Conservation (phyloP, 208 protist species). For the Acanthamoeba culbertsoni region DNA sequence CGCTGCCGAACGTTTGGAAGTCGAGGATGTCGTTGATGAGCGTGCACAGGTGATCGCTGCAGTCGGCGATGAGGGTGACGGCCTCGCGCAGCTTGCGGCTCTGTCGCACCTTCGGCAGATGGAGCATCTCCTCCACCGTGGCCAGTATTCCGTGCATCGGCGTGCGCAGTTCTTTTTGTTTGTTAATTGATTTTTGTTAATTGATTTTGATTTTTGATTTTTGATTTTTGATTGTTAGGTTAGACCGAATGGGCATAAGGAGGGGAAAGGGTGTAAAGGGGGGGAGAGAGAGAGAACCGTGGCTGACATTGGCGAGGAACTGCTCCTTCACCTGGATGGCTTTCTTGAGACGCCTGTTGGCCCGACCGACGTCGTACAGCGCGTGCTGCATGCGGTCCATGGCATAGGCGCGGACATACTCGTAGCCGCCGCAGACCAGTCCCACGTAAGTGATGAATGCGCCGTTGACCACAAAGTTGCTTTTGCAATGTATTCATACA, state of each 20-base stretch:
- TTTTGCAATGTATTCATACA: not conserved
- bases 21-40: slow-evolving; percentile 56
- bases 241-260: not conserved
- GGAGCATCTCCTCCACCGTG: not conserved
- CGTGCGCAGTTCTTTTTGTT: slow-evolving; percentile 3
- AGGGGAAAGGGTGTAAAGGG: not conserved
- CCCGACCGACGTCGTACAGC: not conserved
- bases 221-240: not conserved
- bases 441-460: not conserved
- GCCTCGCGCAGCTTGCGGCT: not conserved
- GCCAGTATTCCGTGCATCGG: slow-evolving; percentile 54
- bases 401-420: not conserved
- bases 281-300: not conserved
- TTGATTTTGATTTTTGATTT: too few relatives aligned
- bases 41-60: slow-evolving; percentile 27
- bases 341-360: slow-evolving; percentile 2
- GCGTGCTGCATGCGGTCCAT: not conserved
- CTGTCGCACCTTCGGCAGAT: not conserved
- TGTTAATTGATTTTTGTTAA: too few relatives aligned
- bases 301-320: slow-evolving; percentile 52
- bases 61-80: slow-evolving; percentile 22
- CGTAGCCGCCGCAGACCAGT: not conserved
- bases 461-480: not conserved
- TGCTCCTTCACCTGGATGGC: slow-evolving; percentile 40
- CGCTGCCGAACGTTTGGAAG: slow-evolving; percentile 6